Conservation (phyloP, 208 protist genomes). For the Leishmania mexicana region DNA sequence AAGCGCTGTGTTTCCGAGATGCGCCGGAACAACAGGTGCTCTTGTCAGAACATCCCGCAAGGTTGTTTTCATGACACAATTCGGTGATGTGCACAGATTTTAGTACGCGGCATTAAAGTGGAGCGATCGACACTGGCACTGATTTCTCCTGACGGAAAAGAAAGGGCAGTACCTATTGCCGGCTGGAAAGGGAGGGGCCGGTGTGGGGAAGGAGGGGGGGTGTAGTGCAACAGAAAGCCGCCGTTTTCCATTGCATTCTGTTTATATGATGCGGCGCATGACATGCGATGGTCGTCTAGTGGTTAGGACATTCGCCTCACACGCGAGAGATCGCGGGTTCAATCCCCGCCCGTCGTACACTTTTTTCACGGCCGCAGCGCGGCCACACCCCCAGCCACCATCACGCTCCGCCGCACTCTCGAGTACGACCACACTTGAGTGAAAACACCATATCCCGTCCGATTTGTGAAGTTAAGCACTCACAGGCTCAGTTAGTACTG, state of each 20-base stretch:
- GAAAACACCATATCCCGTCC: slow-evolving; percentile 49
- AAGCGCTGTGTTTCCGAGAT: neutral
- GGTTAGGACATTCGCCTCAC: slow-evolving; percentile 96
- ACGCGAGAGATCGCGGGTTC: slow-evolving; percentile 94
- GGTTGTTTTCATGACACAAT: neutral
- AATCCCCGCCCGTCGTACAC: slow-evolving; percentile 90
- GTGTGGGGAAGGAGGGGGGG: neutral
- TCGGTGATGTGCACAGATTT: neutral
- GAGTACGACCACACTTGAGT: slow-evolving; percentile 50
- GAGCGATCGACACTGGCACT: neutral
- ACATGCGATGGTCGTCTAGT: slow-evolving; percentile 93
- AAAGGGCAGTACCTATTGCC: too few relatives aligned
- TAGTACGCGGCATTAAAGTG: neutral
- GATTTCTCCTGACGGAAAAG: neutral
- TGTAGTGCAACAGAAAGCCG: neutral
- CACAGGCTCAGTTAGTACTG: slow-evolving; percentile 41
- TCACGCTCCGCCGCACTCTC: too few relatives aligned
- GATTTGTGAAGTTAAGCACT: slow-evolving; percentile 50
- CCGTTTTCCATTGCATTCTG: neutral
- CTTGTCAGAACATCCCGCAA: neutral
- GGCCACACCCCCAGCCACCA: accelerated
- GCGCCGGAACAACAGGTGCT: neutral
- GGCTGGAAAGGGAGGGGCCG: neutral
- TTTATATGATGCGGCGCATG: accelerated
- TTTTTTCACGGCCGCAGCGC: slow-evolving; percentile 8